Percentiles rank a stretch among this genome's conserved stretches.
Conservation (phyloP, 805 yeast species). For the Wickerhamiella azymoides region DNA sequence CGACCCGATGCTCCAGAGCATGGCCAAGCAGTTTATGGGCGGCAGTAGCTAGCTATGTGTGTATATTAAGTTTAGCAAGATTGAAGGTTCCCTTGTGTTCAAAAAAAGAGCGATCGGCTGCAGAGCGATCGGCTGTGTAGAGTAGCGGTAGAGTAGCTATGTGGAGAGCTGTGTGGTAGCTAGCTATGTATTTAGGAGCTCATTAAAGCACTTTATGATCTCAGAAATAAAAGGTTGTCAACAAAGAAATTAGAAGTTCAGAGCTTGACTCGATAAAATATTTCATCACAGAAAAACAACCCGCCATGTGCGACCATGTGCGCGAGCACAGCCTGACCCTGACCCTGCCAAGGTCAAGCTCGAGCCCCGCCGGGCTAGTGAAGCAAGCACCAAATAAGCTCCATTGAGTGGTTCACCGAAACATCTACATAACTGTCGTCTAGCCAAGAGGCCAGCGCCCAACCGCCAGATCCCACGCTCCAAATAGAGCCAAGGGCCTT, state of each 20-base stretch:
- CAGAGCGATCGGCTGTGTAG: too few relatives aligned
- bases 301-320: slow-evolving; percentile 22
- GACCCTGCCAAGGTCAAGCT: too few relatives aligned
- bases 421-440: slow-evolving; percentile 22
- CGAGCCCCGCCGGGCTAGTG: slow-evolving; percentile 5
- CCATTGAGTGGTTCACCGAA: slow-evolving; percentile 21
- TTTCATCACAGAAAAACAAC: slow-evolving; percentile 21
- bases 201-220: too few relatives aligned
- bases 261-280: slow-evolving; percentile 24
- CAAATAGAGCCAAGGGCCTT: slow-evolving; percentile 10
- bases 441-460: slow-evolving; percentile 18
- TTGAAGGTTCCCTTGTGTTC: too few relatives aligned
- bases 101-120: too few relatives aligned
- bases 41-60: not conserved
- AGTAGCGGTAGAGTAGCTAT: too few relatives aligned
- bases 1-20: slow-evolving; percentile 8
- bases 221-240: slow-evolving; percentile 9
- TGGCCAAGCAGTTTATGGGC: slow-evolving; percentile 9
- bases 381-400: slow-evolving; percentile 21
- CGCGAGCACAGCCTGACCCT: not conserved
- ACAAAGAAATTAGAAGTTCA: slow-evolving; percentile 16
- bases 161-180: too few relatives aligned
- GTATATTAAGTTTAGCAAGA: not conserved
- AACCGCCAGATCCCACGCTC: slow-evolving; percentile 7
- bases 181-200: too few relatives aligned